Base-by-base conservation (phyloP, 441 rosid genomes). In the Breynia disticha region DNA sequence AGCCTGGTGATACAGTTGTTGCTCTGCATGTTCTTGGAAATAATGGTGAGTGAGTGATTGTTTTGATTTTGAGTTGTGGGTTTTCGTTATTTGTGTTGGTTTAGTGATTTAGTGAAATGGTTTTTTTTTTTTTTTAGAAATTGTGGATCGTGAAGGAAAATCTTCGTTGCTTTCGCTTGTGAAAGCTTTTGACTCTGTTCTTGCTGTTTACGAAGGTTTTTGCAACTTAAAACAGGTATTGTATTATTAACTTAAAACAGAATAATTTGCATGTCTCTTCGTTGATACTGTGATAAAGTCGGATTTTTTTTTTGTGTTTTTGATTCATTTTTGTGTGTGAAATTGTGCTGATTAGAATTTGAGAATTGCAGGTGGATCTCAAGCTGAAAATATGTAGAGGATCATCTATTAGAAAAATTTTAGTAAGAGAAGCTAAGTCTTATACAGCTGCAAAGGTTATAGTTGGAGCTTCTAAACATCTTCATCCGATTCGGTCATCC, bases 371-470 rank as follows among this genome's bases (percentile, higher is more conserved):
- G 98, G 95, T 91, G 43, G 94, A 86, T 79, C 87, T 91, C 72
- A 91, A 88, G 79, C 64, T 91, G 19, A 91, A 88, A 73, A 76
- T 91, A 28, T 86, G 91, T 59, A 79, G 90, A 77, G 98, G 98
- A 52, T 68, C 74, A 47, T 82, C 95, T 17, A 75, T 72, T 11
- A 61, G 71, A 62, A 82, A 81, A 62, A 74, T 79, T 61, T 60
- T 91, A 38, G 91, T 86, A 1, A 78, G 78, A 62, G 98, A 91
- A 69, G 94, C 83, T 17, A 81, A 71, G 50, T 69, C 83, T 2
- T 72, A 50, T 39, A 57, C 79, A 56, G 81, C 89, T 5, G 67
- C 84, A 18, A 81, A 81, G 67, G 28, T 91, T 35, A 73, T 91
- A 38, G 70, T 91, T 0, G 97, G 98, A 55, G 76, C 71, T 5